Evolutionary conservation across 495 filamentous ascomycete genomes (phyloP).

Genomic region (Lophium mytilinum): DNA sequence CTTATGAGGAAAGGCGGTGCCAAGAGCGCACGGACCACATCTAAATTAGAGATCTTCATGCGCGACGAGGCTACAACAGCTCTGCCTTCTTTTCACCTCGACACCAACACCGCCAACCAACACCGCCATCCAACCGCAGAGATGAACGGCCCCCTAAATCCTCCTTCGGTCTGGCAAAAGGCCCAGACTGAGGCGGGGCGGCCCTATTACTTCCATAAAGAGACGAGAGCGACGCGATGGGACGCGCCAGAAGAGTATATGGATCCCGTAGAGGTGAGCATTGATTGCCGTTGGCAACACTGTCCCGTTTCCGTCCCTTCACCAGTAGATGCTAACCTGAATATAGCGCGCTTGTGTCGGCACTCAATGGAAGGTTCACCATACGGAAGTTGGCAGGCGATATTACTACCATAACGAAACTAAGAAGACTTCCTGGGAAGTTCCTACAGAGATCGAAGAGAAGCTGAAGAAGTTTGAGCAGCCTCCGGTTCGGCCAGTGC

Average conservation of each 20-base stretch:
- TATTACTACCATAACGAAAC: slow-evolving; percentile 93
- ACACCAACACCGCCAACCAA: neutral
- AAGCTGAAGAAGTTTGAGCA: slow-evolving; percentile 48
- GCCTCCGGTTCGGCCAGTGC: slow-evolving; percentile 39
- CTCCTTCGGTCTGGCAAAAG: slow-evolving; percentile 60
- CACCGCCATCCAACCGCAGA: slow-evolving; percentile 22
- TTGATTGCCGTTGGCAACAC: too few species aligned
- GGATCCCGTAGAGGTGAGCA: slow-evolving; percentile 71
- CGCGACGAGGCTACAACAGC: neutral
- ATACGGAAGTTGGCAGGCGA: slow-evolving; percentile 72
- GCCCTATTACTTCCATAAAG: slow-evolving; percentile 85
- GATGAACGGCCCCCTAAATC: slow-evolving; percentile 52
- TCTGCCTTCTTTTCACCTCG: neutral
- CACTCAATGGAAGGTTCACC: slow-evolving; percentile 91
- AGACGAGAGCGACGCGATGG: slow-evolving; percentile 89
- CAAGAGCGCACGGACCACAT: too few species aligned
- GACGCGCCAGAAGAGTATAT: slow-evolving; percentile 85
- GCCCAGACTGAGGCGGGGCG: slow-evolving; percentile 75
- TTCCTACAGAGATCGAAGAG: slow-evolving; percentile 76
- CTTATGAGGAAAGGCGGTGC: too few species aligned
- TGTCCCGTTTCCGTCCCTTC: slow-evolving; percentile 3
- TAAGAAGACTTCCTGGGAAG: slow-evolving; percentile 90
- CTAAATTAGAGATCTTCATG: too few species aligned
- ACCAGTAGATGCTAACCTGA: slow-evolving; percentile 7
- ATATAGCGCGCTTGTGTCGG: slow-evolving; percentile 66